These are phyloP conservation scores for Phaeosphaeria sp. DNA, from an alignment of 2,329 filamentous ascomycete genomes.

Conservation along the genomic window DNA sequence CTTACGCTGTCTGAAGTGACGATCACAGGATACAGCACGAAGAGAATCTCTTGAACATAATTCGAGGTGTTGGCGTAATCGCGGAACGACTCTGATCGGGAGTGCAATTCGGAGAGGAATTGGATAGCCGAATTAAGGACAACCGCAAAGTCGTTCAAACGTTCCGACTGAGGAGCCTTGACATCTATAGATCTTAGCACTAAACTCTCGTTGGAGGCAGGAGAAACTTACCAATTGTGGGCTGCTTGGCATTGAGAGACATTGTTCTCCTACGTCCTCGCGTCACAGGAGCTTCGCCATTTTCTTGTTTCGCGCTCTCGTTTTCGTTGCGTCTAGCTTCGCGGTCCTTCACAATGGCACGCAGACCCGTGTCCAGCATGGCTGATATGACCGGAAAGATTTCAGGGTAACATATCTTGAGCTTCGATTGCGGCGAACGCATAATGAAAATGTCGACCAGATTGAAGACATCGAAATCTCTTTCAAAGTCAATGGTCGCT, in stretches of 20 bases:
- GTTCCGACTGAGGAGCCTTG: constrained; percentile 42
- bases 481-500: constrained; percentile 74
- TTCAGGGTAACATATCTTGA: constrained; percentile 77
- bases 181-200: constrained; percentile 36
- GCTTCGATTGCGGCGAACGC: constrained; percentile 49
- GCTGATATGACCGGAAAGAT: constrained; percentile 79
- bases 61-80: constrained; percentile 83
- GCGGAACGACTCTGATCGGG: constrained; percentile 77
- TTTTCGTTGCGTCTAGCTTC: constrained; percentile 30
- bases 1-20: constrained; percentile 85
- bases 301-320: constrained; percentile 21
- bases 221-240: constrained; percentile 37
- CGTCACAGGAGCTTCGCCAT: constrained; percentile 27
- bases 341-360: constrained; percentile 51
- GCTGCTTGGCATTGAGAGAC: constrained; percentile 68
- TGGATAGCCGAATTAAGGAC: constrained; percentile 78
- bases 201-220: no score
- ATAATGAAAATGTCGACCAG: constrained; percentile 74
- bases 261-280: constrained; percentile 66
- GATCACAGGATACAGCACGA: constrained; percentile 83
- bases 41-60: constrained; percentile 80
- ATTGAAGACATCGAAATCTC: constrained; percentile 75
- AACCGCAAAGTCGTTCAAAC: constrained; percentile 63
- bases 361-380: constrained; percentile 87
- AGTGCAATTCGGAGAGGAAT: constrained; percentile 80